Base-by-base conservation (phyloP, 2,329 filamentous ascomycete species). In the Colletotrichum sidae region DNA sequence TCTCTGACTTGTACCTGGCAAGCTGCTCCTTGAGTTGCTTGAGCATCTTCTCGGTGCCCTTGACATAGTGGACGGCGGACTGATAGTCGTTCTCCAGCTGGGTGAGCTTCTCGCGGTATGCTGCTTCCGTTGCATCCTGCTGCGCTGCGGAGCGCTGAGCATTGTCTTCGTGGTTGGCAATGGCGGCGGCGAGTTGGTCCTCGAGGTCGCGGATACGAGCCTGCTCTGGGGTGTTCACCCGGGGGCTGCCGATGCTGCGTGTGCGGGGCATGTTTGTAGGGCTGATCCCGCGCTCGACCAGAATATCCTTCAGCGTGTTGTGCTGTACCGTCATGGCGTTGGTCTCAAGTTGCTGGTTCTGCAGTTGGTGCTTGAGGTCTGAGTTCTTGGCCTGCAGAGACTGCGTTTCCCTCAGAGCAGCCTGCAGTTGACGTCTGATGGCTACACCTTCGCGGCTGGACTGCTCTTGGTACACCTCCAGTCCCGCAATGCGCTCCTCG, bases 41-140 rank as follows among this genome's bases (percentile, higher is more conserved):
- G 53, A 99, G 87, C 94, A 99, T 97, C 86, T 97, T 98, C 79
- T 99, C 96, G 2, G 96, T 98, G 64, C 96, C 96, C 79, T 97
- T 96, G 70, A 99, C 93, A 74, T 99, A 99, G 78, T 97, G 96
- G 54, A 98, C 94, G 13, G 96, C 95, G 46, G 96, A 97, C 78
- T 97, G 94, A 76, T 99, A 97, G 77, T 99, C 96, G 75, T 94
- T 97, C 79, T 98, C 94, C 38, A 99, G 88, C 75, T 97, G 94
- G 65, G 93, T 88, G 56, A 99, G 85, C 78, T 97, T 97, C 76
- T 97, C 94, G 68, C 94, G 92, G 80, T 97, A 98, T 51, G 92
- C 88, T 60, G 89, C 86, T 75, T 97, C 95, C n/a, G 93, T 91
- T 73, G 97, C 93, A 71, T 96, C 91, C 66, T 93, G 90, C 59